phyloP scores from a whole-genome alignment of 148 eudicot genomes.

The Cornus kousa region DNA sequence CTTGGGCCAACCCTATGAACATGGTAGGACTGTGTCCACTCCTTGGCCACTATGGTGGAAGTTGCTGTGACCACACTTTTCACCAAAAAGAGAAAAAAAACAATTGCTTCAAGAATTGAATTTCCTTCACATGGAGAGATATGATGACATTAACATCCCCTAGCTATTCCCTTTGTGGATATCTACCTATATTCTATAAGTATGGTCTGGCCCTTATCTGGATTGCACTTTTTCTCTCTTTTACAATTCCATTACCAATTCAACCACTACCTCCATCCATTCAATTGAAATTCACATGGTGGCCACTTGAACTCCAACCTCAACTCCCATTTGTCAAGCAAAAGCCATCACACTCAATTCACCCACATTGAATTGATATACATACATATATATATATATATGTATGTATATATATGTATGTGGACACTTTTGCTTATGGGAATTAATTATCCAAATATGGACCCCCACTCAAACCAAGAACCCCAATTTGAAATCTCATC shows the following conservation, averaged over 20 bases:
- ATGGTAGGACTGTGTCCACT: not conserved
- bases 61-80: constrained; percentile 1
- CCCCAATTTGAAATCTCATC: not conserved
- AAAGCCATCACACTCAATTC: not conserved
- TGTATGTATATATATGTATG: no score
- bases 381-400: not conserved
- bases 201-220: not conserved
- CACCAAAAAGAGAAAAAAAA: not conserved
- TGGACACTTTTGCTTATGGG: not conserved
- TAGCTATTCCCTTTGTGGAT: not conserved
- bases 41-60: not conserved
- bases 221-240: not conserved
- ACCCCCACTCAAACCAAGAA: not conserved
- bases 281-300: not conserved
- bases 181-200: not conserved
- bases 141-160: not conserved
- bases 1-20: not conserved
- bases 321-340: constrained; percentile 3
- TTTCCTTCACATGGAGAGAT: not conserved
- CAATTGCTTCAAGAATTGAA: constrained; percentile 1
- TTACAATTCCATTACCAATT: no score
- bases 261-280: not conserved
- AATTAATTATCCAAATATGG: not conserved
- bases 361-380: not conserved
- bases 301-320: not conserved